A percentile compares a stretch with the other conserved stretches of the same genome.
phyloP scores from a whole-genome alignment of 495 filamentous ascomycete species.

The Copromyces sp. region DNA sequence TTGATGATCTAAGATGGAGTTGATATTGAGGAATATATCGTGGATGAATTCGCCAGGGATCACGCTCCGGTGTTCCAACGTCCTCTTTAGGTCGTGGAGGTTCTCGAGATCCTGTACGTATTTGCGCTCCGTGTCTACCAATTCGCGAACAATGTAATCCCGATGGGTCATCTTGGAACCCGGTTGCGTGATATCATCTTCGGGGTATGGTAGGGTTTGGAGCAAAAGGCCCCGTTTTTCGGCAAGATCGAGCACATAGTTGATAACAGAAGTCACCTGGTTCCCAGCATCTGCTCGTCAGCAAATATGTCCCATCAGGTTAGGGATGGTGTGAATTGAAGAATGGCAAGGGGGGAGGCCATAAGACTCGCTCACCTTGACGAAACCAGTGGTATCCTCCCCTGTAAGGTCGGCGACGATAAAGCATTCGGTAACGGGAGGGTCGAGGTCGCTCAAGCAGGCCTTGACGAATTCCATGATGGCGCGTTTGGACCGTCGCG shows the following conservation, averaged over 20 bases:
- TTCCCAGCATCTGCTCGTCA: background rate
- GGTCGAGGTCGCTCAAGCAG: constrained; percentile 54
- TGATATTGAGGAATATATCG: constrained; percentile 92
- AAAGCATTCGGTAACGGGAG: constrained; percentile 75
- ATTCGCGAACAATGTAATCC: constrained; percentile 78
- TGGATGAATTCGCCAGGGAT: constrained; percentile 86
- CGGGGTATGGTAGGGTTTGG: constrained; percentile 38
- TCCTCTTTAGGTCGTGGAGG: constrained; percentile 84
- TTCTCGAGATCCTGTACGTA: constrained; percentile 98
- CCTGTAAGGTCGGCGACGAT: constrained; percentile 86
- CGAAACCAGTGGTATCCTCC: constrained; percentile 91
- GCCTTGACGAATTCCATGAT: constrained; percentile 48
- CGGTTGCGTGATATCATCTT: constrained; percentile 34
- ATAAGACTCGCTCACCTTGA: constrained; percentile 53
- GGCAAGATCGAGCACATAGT: constrained; percentile 79
- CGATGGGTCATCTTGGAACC: constrained; percentile 61
- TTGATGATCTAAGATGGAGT: constrained; percentile 89
- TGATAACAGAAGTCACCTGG: constrained; percentile 61
- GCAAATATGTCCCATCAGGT: background rate
- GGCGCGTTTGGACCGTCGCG: constrained; percentile 53
- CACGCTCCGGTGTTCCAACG: constrained; percentile 74
- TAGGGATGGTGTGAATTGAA: background rate
- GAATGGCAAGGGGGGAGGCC: background rate
- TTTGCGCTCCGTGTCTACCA: constrained; percentile 89
- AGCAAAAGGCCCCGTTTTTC: constrained; percentile 62